A percentile compares a stretch with the other conserved stretches of the same genome.
Evolutionary conservation across 805 yeast genomes (phyloP).

Genomic region (Ogataea trehaloabstinens): DNA sequence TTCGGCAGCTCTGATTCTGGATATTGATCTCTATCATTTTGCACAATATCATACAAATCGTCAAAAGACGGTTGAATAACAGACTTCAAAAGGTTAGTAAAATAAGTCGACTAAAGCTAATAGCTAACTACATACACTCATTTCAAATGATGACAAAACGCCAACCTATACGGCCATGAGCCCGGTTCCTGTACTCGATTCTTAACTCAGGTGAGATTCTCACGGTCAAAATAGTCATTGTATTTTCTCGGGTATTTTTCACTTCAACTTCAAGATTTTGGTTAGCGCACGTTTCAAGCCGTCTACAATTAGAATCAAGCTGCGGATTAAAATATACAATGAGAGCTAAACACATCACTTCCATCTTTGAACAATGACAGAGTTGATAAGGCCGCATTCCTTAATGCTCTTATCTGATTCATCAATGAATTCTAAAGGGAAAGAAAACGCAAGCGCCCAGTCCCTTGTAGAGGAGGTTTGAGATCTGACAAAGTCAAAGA

Average conservation of each 20-base stretch:
- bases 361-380: slow-evolving; percentile 94
- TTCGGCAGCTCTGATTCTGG: slow-evolving; percentile 44
- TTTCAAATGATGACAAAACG: neutral
- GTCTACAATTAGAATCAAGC: too few species aligned
- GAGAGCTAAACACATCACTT: slow-evolving; percentile 30
- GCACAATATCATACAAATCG: slow-evolving; percentile 40
- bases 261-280: too few species aligned
- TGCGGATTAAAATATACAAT: too few species aligned
- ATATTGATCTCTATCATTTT: slow-evolving; percentile 32
- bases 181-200: too few species aligned
- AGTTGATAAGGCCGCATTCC: slow-evolving; percentile 73
- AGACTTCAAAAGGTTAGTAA: slow-evolving; percentile 11
- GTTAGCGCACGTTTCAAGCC: too few species aligned
- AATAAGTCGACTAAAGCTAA: neutral
- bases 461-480: slow-evolving; percentile 45
- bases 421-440: slow-evolving; percentile 75
- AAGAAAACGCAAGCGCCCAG: slow-evolving; percentile 72
- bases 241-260: too few species aligned
- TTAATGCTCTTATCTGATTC: slow-evolving; percentile 58
- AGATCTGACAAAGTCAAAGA: slow-evolving; percentile 66
- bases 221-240: too few species aligned
- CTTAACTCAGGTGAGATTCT: too few species aligned
- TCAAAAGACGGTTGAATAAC: slow-evolving; percentile 52
- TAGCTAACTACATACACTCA: neutral
- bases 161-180: too few species aligned